Base-by-base conservation (phyloP, 192 early-diverging fungal species). In the Obelidium mucronatum region DNA sequence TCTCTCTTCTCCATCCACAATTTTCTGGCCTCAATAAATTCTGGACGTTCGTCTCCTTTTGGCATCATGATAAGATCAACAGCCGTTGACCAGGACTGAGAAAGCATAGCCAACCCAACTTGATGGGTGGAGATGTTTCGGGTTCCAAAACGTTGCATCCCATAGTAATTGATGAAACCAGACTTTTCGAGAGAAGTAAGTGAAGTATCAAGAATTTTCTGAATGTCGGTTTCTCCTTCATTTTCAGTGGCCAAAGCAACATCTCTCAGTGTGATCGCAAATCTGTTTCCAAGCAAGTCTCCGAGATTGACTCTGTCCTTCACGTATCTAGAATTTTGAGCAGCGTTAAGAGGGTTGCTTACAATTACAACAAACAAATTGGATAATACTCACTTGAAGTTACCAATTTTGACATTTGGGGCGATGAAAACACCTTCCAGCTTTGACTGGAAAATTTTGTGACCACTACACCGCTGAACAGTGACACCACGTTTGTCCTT, bases 91-190 rank as follows among this genome's bases (percentile, higher is more conserved):
- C 91, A 98, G 24, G 94, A 80, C 33, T 83, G 86, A 61, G 88
- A 80, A 36, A 99, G 79, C 68, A 96, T 84, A 0, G 89, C 86
- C 1, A 90, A 80, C 3, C 98, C 98, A 28, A 96, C 86, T 22
- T 88, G 80, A 77, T 96, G 92, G 13, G 97, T 97, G 1, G 90
- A 80, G 28, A 95, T 83, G 17, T 90, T 85, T 30, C 91, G 84
- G 3, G 95, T 96, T 34, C 98, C 98, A 76, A 99, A 99, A 22
- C 98, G 89, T 83, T 99, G 98, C 95, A 98, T 94, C 15, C 96
- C 98, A 83, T 88, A 99, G 85, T 98, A 99, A 85, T 99, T 99
- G 76, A 98, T 88, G 73, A 98, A 99, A 1, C 98, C 98, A 48
- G 85, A 79, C 26, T 88, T 73, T 31, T 85, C 78, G 24, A 98